Evolutionary conservation across 177 flowering plant species (phyloP).

Genomic region (Vitis hybrid): DNA sequence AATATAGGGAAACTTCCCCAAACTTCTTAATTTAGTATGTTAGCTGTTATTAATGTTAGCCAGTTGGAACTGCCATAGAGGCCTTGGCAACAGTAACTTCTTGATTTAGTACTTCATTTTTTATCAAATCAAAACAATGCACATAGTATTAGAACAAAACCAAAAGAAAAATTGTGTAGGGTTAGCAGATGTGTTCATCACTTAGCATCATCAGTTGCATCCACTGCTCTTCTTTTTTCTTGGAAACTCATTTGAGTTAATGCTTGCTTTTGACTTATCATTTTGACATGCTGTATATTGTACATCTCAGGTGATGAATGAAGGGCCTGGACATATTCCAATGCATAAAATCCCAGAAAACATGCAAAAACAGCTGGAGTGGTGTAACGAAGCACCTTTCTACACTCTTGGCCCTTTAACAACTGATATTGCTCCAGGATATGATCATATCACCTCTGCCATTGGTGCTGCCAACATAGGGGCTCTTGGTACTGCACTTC

Average conservation of each 20-base stretch:
- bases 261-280: neutral
- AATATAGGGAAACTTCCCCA: neutral
- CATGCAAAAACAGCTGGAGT: slow-evolving; percentile 96
- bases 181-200: too few species aligned
- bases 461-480: slow-evolving; percentile 99
- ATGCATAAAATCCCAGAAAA: slow-evolving; percentile 99
- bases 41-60: neutral
- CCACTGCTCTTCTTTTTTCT: neutral
- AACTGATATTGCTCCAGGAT: slow-evolving; percentile 98
- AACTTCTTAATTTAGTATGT: neutral
- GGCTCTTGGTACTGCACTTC: slow-evolving; percentile 98
- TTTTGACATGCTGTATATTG: neutral
- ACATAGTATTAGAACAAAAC: too few species aligned
- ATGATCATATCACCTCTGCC: slow-evolving; percentile 99
- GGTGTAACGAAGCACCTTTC: slow-evolving; percentile 99
- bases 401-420: slow-evolving; percentile 98
- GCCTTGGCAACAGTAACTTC: neutral
- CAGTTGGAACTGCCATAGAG: neutral
- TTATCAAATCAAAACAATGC: too few species aligned
- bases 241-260: neutral
- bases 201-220: too few species aligned
- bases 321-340: slow-evolving; percentile 98
- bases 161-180: too few species aligned
- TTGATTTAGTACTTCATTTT: too few species aligned
- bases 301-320: slow-evolving; percentile 87